Evolutionary conservation across 2,329 filamentous ascomycete species (phyloP).

Genomic region (Thelonectria discophora): DNA sequence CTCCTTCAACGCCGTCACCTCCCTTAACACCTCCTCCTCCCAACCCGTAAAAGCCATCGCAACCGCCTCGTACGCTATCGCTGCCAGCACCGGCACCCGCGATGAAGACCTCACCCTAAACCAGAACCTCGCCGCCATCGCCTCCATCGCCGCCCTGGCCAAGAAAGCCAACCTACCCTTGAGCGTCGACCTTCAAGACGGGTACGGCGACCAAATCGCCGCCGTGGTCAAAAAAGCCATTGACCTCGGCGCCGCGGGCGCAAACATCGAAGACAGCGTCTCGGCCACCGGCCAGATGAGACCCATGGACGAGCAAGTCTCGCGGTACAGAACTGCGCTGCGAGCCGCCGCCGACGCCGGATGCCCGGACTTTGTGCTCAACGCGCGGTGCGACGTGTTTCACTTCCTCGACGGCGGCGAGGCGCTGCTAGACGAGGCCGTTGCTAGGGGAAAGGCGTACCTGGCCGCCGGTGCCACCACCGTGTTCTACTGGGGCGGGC

Average conservation of each 20-base stretch:
- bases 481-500: conserved; percentile 68
- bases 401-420: conserved; percentile 47
- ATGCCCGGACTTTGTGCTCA: conserved; percentile 64
- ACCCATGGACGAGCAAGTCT: conserved; percentile 55
- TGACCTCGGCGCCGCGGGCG: conserved; percentile 62
- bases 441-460: conserved; percentile 64
- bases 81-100: conserved; percentile 52
- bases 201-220: conserved; percentile 59
- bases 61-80: conserved; percentile 62
- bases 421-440: conserved; percentile 55
- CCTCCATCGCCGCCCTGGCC: conserved; percentile 55
- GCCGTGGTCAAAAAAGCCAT: conserved; percentile 57
- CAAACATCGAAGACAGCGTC: conserved; percentile 66
- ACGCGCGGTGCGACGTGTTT: conserved; percentile 66
- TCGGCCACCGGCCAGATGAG: conserved; percentile 47
- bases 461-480: conserved; percentile 66
- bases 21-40: conserved; percentile 48
- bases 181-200: conserved; percentile 68
- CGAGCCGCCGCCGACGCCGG: conserved; percentile 55
- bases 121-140: conserved; percentile 59
- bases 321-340: conserved; percentile 55
- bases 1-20: conserved; percentile 56
- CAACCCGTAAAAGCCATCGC: conserved; percentile 56
- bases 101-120: conserved; percentile 61
- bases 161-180: conserved; percentile 55